These are phyloP conservation scores for Croton setiger DNA, from an alignment of 441 rosid species.

Conservation along the genomic window DNA sequence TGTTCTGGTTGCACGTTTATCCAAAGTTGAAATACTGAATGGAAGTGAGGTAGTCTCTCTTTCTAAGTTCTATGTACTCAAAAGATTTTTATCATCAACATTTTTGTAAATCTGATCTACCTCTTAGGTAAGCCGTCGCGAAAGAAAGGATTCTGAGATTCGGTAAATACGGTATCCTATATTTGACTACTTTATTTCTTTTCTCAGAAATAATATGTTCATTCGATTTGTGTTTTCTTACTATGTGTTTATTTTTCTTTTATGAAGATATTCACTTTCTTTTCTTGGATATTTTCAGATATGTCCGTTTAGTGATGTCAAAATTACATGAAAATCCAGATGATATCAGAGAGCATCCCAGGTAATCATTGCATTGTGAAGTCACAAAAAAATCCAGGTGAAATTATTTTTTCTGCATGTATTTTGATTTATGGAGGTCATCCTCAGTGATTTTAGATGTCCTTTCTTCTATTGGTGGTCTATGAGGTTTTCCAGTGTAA, in stretches of 20 bases:
- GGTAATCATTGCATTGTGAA: constrained; percentile 39
- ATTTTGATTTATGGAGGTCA: not conserved
- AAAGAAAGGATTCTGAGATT: constrained; percentile 94
- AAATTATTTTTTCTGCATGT: not conserved
- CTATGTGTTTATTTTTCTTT: not conserved
- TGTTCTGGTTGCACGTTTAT: constrained; percentile 68
- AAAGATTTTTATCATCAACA: not conserved
- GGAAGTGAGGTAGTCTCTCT: constrained; percentile 83
- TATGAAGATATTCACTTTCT: not conserved
- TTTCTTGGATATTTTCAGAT: constrained; percentile 40
- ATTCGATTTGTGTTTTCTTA: not conserved
- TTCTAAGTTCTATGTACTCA: constrained; percentile 4
- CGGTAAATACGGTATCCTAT: constrained; percentile 43
- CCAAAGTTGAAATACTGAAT: constrained; percentile 72
- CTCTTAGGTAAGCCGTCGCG: constrained; percentile 71
- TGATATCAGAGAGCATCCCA: constrained; percentile 64
- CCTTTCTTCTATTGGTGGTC: not conserved
- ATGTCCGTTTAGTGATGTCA: constrained; percentile 82
- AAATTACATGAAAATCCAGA: constrained; percentile 45
- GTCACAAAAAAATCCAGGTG: not conserved
- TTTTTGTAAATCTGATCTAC: constrained; percentile 24
- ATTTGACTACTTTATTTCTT: not conserved
- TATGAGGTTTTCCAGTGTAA: not conserved
- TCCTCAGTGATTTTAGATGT: not conserved
- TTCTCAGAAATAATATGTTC: constrained; percentile 4